phyloP scores from a whole-genome alignment of 2,329 filamentous ascomycete genomes.

The Amesomyces nigricolor region DNA sequence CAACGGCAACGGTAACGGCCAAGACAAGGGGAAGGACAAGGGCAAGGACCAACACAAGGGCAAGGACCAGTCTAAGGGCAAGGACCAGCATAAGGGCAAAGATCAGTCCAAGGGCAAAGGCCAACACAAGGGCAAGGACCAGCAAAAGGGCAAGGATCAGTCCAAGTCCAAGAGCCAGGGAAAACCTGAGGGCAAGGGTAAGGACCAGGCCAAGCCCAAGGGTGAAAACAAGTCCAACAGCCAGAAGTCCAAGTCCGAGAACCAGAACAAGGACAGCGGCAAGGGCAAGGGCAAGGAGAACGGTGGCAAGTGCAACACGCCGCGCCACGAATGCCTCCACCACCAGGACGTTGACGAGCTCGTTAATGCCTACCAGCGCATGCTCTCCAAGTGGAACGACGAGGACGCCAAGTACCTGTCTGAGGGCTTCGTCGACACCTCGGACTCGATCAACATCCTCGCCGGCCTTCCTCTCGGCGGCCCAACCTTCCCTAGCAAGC shows the following conservation, averaged over 20 bases:
- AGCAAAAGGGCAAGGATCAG: background rate
- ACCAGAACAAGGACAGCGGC: background rate
- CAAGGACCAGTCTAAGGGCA: background rate
- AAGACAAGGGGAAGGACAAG: background rate
- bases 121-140: background rate
- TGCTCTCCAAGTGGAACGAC: conserved; percentile 22
- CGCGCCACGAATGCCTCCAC: conserved; percentile 16
- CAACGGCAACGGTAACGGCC: too few species aligned
- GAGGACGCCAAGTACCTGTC: conserved; percentile 24
- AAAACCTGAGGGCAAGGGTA: background rate
- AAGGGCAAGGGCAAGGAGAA: background rate
- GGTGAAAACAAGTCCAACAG: background rate
- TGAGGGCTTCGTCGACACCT: conserved; percentile 30
- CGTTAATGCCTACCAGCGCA: conserved; percentile 20
- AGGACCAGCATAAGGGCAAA: background rate
- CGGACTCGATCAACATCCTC: conserved; percentile 33
- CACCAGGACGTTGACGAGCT: conserved; percentile 15
- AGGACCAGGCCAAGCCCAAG: background rate
- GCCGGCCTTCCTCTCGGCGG: conserved; percentile 28
- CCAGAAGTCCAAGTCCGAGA: background rate
- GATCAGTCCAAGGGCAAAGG: background rate
- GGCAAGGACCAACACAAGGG: background rate
- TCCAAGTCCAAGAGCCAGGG: background rate
- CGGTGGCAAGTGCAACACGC: background rate
- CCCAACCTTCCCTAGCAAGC: conserved; percentile 30